phyloP scores from a whole-genome alignment of 208 protist genomes.

The Acanthamoeba lugdunensis region DNA sequence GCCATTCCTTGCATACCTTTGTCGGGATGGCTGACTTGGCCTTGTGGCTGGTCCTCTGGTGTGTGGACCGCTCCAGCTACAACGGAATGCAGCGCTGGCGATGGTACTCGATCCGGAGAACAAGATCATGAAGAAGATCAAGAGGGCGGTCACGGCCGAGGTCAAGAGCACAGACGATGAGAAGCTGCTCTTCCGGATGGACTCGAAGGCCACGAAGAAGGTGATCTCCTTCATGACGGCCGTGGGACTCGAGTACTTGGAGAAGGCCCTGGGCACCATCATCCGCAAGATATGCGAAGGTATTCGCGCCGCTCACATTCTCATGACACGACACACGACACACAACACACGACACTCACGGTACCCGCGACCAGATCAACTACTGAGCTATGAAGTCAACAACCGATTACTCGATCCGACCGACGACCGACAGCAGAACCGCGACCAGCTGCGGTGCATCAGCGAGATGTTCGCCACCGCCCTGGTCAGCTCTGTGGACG shows the following conservation, averaged over 20 bases:
- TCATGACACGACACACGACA: no score
- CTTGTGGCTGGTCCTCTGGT: neutral
- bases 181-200: slow-evolving; percentile 60
- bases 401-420: slow-evolving; percentile 3
- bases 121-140: slow-evolving; percentile 63
- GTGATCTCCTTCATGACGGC: slow-evolving; percentile 52
- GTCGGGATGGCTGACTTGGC: no score
- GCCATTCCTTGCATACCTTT: neutral
- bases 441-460: slow-evolving; percentile 2
- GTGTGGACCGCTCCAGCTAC: neutral
- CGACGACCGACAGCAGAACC: neutral
- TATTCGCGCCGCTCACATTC: neutral
- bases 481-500: neutral
- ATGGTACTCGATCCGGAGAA: slow-evolving; percentile 47
- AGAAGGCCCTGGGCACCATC: slow-evolving; percentile 16
- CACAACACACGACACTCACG: no score
- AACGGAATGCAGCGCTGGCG: neutral
- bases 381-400: slow-evolving; percentile 52
- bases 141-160: slow-evolving; percentile 1
- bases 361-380: neutral
- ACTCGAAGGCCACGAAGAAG: slow-evolving; percentile 63
- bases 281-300: slow-evolving; percentile 49
- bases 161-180: slow-evolving; percentile 58
- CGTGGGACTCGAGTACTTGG: slow-evolving; percentile 37
- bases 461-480: slow-evolving; percentile 10